Percentiles rank a stretch among this genome's conserved stretches.
These are phyloP conservation scores for Sordariomycetes sp. DNA, from an alignment of 2,329 filamentous ascomycete genomes.

Conservation along the genomic window DNA sequence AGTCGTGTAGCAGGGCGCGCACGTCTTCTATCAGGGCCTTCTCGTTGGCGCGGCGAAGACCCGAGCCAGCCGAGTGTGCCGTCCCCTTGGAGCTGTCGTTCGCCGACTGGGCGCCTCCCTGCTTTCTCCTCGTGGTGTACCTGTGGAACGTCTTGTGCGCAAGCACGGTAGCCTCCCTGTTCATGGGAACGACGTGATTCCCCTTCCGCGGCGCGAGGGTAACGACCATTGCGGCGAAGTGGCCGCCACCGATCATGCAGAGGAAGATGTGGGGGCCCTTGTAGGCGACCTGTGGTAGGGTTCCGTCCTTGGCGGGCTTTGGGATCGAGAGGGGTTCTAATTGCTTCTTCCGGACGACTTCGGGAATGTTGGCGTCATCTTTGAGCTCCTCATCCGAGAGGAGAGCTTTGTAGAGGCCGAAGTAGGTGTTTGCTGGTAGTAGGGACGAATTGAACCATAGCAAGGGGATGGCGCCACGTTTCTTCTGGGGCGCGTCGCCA, in stretches of 20 bases:
- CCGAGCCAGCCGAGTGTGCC: conserved; percentile 87
- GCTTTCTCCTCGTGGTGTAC: conserved; percentile 91
- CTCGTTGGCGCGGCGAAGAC: conserved; percentile 87
- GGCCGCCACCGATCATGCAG: conserved; percentile 96
- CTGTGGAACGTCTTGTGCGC: conserved; percentile 97
- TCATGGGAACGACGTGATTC: conserved; percentile 57
- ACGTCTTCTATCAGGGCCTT: conserved; percentile 84
- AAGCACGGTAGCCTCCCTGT: conserved; percentile 76
- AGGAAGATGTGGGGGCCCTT: conserved; percentile 82
- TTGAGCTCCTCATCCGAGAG: conserved; percentile 65
- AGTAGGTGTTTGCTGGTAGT: conserved; percentile 66
- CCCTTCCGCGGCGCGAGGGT: conserved; percentile 75
- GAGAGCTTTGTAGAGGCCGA: conserved; percentile 78
- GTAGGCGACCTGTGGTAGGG: conserved; percentile 42
- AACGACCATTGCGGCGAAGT: conserved; percentile 95
- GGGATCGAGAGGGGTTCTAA: conserved; percentile 48
- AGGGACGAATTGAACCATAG: conserved; percentile 75
- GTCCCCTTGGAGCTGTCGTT: conserved; percentile 91
- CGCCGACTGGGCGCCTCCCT: conserved; percentile 88
- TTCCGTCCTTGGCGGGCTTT: conserved; percentile 47
- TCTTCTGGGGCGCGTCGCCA: conserved; percentile 30
- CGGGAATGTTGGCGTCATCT: conserved; percentile 47
- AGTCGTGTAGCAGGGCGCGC: conserved; percentile 66
- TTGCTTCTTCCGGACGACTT: conserved; percentile 68
- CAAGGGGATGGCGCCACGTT: conserved; percentile 59